Conservation (phyloP, 768 basidiomycete species). For the Russula olivacea region DNA sequence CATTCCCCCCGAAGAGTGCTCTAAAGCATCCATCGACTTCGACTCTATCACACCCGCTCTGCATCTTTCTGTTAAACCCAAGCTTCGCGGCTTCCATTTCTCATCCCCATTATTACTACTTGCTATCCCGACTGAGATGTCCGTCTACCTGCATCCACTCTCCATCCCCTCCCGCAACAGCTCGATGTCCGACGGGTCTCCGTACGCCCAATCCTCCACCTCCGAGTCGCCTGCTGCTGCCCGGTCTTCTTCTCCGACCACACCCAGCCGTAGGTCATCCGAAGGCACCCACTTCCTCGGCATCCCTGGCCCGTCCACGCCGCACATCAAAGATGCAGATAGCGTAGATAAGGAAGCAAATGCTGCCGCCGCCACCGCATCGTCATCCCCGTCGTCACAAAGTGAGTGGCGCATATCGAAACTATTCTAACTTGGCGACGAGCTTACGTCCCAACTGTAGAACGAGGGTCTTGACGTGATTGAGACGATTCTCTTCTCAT, state of each 20-base stretch:
- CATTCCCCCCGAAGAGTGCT: not conserved
- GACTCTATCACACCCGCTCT: not conserved
- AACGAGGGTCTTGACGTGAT: not conserved
- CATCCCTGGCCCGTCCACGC: conserved; percentile 3
- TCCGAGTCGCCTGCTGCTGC: not conserved
- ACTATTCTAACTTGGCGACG: not conserved
- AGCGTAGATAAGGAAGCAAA: conserved; percentile 12
- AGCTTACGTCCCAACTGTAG: not conserved
- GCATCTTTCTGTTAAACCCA: not conserved
- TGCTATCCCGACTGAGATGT: conserved; percentile 2
- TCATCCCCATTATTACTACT: too few relatives aligned
- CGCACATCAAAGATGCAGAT: conserved; percentile 16
- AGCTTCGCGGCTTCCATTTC: not conserved
- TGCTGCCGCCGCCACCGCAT: not conserved
- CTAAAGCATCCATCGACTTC: not conserved
- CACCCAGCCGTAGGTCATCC: not conserved
- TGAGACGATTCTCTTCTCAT: not conserved
- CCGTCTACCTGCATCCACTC: conserved; percentile 4
- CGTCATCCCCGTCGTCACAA: not conserved
- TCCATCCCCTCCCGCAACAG: conserved; percentile 13
- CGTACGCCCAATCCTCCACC: not conserved
- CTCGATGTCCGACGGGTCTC: conserved; percentile 5
- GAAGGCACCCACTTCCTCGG: not conserved
- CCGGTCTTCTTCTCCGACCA: not conserved
- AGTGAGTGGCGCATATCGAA: not conserved